Conservation (phyloP, 2,329 filamentous ascomycete genomes). For the Trichoderma sp. region DNA sequence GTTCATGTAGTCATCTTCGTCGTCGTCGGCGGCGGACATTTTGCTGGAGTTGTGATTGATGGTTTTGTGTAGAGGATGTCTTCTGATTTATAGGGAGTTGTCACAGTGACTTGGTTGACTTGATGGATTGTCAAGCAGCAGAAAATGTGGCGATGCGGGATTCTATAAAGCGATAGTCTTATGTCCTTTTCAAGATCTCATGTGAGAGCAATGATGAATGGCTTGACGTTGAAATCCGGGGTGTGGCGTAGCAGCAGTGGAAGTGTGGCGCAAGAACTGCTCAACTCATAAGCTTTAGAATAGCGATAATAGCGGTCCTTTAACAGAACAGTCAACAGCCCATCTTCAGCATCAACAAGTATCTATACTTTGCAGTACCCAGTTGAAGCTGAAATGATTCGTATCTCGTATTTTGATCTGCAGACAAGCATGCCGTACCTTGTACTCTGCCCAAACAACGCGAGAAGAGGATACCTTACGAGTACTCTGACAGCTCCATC, state of each 20-base stretch:
- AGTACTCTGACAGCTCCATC: no score
- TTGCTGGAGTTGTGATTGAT: background rate
- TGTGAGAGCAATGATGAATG: no score
- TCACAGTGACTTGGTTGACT: background rate
- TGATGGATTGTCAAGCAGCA: background rate
- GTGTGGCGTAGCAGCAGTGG: conserved; percentile 9
- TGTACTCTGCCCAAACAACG: background rate
- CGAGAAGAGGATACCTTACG: background rate
- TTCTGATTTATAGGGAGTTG: background rate
- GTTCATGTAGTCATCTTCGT: conserved; percentile 95
- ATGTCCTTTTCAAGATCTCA: background rate
- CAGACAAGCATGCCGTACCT: background rate
- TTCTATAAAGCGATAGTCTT: background rate
- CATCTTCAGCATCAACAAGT: background rate
- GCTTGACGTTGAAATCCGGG: conserved; percentile 9
- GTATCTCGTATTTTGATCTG: conserved; percentile 12
- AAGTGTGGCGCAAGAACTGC: background rate
- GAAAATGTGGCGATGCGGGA: background rate
- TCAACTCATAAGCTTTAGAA: background rate
- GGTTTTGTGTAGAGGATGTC: background rate
- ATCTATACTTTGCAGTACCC: background rate
- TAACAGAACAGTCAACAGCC: no score
- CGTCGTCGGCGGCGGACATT: conserved; percentile 63
- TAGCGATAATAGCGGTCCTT: background rate
- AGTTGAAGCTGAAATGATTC: no score